A percentile compares a stretch with the other conserved stretches of the same genome.
phyloP scores from a whole-genome alignment of 2,329 filamentous ascomycete species.

The Neoscytalidium dimidiatum region DNA sequence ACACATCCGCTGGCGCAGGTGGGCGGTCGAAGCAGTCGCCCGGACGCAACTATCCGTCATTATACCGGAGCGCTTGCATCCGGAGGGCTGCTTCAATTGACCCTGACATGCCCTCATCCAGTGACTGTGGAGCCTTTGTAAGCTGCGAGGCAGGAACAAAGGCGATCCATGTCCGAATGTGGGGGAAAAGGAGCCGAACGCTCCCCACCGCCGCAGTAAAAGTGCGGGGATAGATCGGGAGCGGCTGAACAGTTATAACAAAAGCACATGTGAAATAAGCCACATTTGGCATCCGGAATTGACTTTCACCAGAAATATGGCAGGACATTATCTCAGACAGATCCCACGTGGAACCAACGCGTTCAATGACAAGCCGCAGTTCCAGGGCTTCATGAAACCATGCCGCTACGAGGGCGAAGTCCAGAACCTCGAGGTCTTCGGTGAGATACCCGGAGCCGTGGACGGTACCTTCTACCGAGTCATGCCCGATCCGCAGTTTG shows the following conservation, averaged over 20 bases:
- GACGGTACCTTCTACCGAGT: conserved; percentile 44
- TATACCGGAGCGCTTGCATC: too few relatives aligned
- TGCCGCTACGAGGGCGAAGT: conserved; percentile 45
- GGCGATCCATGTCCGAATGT: background rate
- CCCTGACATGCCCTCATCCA: too few relatives aligned
- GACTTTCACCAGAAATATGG: background rate
- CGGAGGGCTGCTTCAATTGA: too few relatives aligned
- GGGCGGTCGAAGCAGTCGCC: too few relatives aligned
- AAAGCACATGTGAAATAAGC: background rate
- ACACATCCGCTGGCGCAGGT: too few relatives aligned
- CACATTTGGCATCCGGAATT: background rate
- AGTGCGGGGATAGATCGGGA: background rate
- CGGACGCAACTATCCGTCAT: too few relatives aligned
- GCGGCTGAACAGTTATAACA: background rate
- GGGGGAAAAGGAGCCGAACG: background rate
- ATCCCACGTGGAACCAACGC: background rate
- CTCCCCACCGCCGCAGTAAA: background rate
- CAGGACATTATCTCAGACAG: background rate
- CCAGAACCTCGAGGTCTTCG: conserved; percentile 31
- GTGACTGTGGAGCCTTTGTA: too few relatives aligned
- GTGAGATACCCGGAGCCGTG: conserved; percentile 34
- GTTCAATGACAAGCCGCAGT: conserved; percentile 6
- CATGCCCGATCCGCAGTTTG: conserved; percentile 51
- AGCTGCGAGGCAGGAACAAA: too few relatives aligned
- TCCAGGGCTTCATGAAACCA: conserved; percentile 30